Percentiles rank a stretch among this genome's conserved stretches.
These are phyloP conservation scores for Amanita thiersii DNA, from an alignment of 768 basidiomycete species.

Conservation along the genomic window DNA sequence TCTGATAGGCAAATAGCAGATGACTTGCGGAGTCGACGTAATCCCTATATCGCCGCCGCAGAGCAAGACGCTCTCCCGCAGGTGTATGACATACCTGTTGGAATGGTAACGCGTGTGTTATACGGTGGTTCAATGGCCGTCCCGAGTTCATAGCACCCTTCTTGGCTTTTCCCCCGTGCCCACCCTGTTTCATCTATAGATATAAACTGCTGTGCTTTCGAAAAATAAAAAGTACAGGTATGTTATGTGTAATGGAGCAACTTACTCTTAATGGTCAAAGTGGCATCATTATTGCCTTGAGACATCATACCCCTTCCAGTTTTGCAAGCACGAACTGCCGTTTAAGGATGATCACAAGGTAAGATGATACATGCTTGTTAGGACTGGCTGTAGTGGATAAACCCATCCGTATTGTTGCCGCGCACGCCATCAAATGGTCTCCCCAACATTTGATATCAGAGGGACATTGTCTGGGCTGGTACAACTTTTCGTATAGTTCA, in stretches of 20 bases:
- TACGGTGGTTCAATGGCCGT: constrained; percentile 25
- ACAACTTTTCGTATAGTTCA: no score
- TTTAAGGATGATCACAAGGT: constrained; percentile 4
- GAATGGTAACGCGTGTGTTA: constrained; percentile 68
- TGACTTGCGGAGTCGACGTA: constrained; percentile 3
- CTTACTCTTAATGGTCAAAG: not conserved
- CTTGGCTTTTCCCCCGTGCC: no score
- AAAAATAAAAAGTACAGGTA: not conserved
- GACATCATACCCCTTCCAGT: constrained; percentile 1
- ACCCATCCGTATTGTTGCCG: constrained; percentile 5
- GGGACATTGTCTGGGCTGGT: no score
- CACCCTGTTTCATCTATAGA: constrained; percentile 3
- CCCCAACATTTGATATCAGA: no score
- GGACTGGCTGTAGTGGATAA: not conserved
- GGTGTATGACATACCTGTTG: constrained; percentile 77
- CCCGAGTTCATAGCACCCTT: no score
- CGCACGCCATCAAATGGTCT: no score
- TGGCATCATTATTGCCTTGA: not conserved
- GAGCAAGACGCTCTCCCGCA: constrained; percentile 45
- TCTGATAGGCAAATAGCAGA: constrained; percentile 3
- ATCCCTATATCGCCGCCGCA: constrained; percentile 44
- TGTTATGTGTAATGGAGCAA: not conserved
- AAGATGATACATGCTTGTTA: constrained; percentile 3
- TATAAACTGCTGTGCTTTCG: not conserved
- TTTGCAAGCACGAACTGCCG: not conserved